Conservation (phyloP, 192 early-diverging fungal genomes). For the Allomyces macrogynus region DNA sequence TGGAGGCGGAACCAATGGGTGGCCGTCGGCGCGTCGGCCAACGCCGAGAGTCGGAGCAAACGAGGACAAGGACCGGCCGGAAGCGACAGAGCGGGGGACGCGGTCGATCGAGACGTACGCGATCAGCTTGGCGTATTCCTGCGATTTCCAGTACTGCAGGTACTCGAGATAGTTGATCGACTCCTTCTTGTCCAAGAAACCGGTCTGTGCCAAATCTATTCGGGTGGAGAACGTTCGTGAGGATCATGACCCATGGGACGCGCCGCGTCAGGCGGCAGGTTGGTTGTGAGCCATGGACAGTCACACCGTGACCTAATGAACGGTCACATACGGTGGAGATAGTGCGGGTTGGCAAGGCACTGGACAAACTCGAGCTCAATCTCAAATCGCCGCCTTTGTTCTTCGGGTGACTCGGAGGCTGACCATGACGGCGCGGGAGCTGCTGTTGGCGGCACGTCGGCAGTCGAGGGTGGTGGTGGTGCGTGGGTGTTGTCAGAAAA, state of each 20-base stretch:
- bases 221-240: neutral
- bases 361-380: conserved; percentile 95
- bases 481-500: too few relatives aligned
- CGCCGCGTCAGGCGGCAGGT: too few relatives aligned
- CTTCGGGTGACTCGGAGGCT: neutral
- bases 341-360: conserved; percentile 82
- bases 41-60: neutral
- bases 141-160: conserved; percentile 70
- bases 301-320: neutral
- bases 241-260: neutral
- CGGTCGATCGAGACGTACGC: conserved; percentile 24
- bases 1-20: too few relatives aligned
- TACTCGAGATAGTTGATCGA: conserved; percentile 85
- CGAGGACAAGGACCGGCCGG: neutral
- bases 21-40: too few relatives aligned
- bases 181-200: conserved; percentile 6
- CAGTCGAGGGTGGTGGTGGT: too few relatives aligned
- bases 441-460: too few relatives aligned
- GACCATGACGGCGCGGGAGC: too few relatives aligned
- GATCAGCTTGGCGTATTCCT: conserved; percentile 78
- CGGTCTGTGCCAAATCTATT: neutral
- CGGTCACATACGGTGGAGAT: conserved; percentile 50
- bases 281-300: too few relatives aligned
- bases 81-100: too few relatives aligned
- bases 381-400: conserved; percentile 40